Evolutionary conservation across 2,329 filamentous ascomycete genomes (phyloP), one percentile per base, ranked within the genome.

Genomic region (Hortaea werneckii): DNA sequence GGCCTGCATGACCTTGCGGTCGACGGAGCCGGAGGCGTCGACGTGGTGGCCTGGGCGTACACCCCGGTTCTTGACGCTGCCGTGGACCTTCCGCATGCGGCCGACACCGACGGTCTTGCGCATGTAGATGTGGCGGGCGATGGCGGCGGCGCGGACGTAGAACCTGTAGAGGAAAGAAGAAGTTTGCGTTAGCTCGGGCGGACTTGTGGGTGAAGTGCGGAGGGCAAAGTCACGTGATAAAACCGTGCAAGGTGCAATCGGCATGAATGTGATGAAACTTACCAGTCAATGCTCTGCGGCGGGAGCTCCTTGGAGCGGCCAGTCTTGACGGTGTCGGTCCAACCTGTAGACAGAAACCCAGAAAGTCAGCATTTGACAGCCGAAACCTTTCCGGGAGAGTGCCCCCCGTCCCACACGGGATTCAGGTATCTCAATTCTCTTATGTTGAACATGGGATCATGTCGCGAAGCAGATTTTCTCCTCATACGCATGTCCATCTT

Each of bases 241-340:
- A 37, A 20, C 20, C 20, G 20, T 20, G 20, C 20, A 20, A 20
- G 20, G 20, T 4, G 20, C 20, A 13, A 13, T 40, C 37, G 9
- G 37, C 32, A 35, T 35, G 32, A 9, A 35, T 3, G 9, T 35
- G 9, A 12, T 9, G 26, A 32, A 38, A 29, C 86, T 78, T 82
- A 94, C 92, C 92, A 98, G 81, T 98, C 92, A 69, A 89, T 87
- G 73, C 89, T 85, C 82, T 96, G 89, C 67, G 90, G 92, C 67
- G 90, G 90, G 63, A 98, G 85, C 79, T 98, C 92, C 76, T 95
- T 95, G 71, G 85, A 85, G 69, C 83, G 80, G 66, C 87, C 90
- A 63, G 90, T 95, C 85, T 98, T 98, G 77, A 96, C 92, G 67
- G 90, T 95, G 72, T 98, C 92, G 72, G 95, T 90, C 90, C 90